These are phyloP conservation scores for Calycina herbarum DNA, from an alignment of 2,329 filamentous ascomycete genomes.

Conservation along the genomic window DNA sequence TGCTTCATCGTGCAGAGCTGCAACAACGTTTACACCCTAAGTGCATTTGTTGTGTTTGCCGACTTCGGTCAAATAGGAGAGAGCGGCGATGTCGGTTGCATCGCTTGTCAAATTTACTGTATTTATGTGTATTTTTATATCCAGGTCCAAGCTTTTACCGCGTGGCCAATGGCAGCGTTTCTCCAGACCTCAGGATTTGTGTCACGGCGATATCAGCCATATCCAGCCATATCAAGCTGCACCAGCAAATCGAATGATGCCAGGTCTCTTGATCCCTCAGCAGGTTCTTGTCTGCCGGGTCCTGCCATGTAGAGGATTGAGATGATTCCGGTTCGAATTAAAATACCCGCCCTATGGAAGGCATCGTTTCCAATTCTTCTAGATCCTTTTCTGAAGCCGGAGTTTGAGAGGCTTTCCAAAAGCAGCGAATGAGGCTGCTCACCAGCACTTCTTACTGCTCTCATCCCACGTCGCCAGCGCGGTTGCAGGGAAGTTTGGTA, in stretches of 20 bases:
- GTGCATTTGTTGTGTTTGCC: not conserved
- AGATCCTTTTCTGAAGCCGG: conserved; percentile 4
- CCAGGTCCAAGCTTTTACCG: conserved; percentile 4
- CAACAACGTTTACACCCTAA: conserved; percentile 1
- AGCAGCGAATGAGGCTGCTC: conserved; percentile 14
- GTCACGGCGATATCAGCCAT: conserved; percentile 9
- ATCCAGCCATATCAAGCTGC: not conserved
- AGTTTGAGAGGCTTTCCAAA: not conserved
- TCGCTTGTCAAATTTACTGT: conserved; percentile 1
- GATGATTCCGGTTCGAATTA: not conserved
- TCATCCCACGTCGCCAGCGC: conserved; percentile 20
- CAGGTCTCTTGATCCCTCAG: not conserved
- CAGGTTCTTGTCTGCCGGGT: not conserved
- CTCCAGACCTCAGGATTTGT: conserved; percentile 17
- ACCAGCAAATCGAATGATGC: conserved; percentile 1
- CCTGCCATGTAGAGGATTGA: conserved; percentile 5
- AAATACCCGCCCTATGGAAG: not conserved
- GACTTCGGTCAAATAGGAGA: not conserved
- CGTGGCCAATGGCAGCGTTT: conserved; percentile 12
- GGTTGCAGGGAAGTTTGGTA: conserved; percentile 4
- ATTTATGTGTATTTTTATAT: conserved; percentile 8
- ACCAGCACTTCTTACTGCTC: conserved; percentile 5
- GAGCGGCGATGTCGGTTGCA: conserved; percentile 14
- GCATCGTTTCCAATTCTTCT: conserved; percentile 6
- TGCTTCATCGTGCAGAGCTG: not conserved